Conservation (phyloP, 345 rosid species). For the Eucalyptus cloeziana region DNA sequence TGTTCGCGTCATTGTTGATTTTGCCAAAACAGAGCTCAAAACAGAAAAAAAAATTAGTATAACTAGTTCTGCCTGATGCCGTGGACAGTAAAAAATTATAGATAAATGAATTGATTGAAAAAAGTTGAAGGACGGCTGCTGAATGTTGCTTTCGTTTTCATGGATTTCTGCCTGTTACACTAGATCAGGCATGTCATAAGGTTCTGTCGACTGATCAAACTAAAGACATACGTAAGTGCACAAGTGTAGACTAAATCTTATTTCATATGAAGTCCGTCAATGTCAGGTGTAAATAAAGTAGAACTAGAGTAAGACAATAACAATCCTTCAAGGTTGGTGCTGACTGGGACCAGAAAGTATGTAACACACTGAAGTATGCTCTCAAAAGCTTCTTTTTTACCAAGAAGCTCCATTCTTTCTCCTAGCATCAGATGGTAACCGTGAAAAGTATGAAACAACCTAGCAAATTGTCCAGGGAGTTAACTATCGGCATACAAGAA, state of each 20-base stretch:
- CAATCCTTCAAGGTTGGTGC: background rate
- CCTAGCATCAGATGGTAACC: background rate
- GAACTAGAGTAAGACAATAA: background rate
- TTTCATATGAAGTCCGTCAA: background rate
- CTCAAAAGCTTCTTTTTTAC: background rate
- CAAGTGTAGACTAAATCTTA: background rate
- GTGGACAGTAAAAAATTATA: background rate
- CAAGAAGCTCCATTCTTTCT: background rate
- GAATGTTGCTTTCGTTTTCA: background rate
- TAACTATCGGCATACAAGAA: background rate
- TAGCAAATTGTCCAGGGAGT: background rate
- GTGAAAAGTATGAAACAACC: background rate
- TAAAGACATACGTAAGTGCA: background rate
- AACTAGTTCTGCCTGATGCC: background rate
- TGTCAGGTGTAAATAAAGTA: background rate
- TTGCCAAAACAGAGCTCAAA: background rate
- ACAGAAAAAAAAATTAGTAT: background rate
- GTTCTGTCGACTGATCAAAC: background rate
- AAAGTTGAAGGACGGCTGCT: background rate
- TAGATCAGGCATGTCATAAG: background rate
- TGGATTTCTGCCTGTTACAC: background rate
- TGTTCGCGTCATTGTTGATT: background rate
- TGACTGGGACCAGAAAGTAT: background rate
- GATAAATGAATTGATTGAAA: background rate
- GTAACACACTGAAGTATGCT: background rate